Base-by-base conservation (phyloP, 75 land plant species). In the Pinus tabuliformis region DNA sequence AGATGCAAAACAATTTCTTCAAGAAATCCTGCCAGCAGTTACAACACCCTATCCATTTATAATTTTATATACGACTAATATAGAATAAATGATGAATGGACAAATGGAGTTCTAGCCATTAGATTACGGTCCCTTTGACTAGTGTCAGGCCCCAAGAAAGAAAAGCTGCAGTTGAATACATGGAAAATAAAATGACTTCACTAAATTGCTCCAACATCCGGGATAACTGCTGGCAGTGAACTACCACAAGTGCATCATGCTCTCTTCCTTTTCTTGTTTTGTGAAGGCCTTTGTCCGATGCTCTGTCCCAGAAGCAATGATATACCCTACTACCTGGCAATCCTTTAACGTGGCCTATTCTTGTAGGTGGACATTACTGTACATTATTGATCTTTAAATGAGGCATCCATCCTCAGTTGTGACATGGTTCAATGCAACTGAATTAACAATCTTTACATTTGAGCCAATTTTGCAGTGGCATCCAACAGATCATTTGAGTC, bases 401-500 rank as follows among this genome's bases (percentile, higher is more conserved):
- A 81, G 83, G 78, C 99, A 91, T 17, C 95, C 95, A 84, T 97
- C 98, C n/a, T 88, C 95, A 64, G 95, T 85, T 2, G 88, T 95
- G 6, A 92, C 98, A 81, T 97, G 91, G 77, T 97, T 83, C 99
- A 97, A 94, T 16, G 94, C 92, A 37, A 97, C 90, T 17, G 99
- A 97, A 79, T 92, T 97, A 33, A 87, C 93, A 83, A 97, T 85
- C 93, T 94, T 97, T 30, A 97, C 99, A 80, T 90, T 89, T 3
- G 95, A 95, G 37, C 99, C 99, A 73, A 97, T 97, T 72, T 95
- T 86, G 78, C 99, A 97, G 75, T 95, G 99, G 16, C 96, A 89
- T 65, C 99, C 99, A 78, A 97, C 95, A 77, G 98, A 95, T 52
- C 95, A 84, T 73, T 97, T 97, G 57, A 94, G 92, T 66, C 93